These are phyloP conservation scores for Tuber brumale DNA, from an alignment of 495 filamentous ascomycete species.

Conservation along the genomic window DNA sequence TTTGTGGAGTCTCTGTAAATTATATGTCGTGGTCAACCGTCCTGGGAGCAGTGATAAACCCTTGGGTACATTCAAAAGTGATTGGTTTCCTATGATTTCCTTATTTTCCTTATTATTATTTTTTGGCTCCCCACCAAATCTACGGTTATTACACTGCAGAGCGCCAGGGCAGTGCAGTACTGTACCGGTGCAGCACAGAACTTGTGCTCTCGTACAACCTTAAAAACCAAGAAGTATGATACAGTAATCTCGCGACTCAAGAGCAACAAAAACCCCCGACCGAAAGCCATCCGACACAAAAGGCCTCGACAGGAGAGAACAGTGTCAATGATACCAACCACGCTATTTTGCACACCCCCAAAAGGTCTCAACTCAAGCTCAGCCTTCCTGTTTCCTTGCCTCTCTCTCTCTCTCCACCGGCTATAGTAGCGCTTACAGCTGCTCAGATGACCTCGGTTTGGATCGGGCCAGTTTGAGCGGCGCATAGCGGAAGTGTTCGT, in stretches of 20 bases:
- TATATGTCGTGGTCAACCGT: neutral
- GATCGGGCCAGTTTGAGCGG: neutral
- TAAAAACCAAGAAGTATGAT: neutral
- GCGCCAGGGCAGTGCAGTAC: neutral
- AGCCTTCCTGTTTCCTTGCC: neutral
- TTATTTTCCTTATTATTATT: too few species aligned
- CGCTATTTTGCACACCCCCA: neutral
- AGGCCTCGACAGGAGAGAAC: neutral
- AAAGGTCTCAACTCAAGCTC: neutral
- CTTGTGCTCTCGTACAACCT: neutral
- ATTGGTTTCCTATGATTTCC: neutral
- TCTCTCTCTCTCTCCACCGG: neutral
- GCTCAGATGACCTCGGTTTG: neutral
- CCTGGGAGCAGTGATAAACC: neutral
- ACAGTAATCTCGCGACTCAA: neutral
- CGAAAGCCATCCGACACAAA: neutral
- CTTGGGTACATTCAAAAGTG: neutral
- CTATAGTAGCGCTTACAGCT: neutral
- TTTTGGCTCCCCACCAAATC: neutral
- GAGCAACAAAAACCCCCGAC: neutral
- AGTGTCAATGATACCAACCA: constrained; percentile 3
- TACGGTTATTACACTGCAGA: neutral
- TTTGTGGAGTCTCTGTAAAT: neutral
- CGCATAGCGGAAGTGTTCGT: neutral
- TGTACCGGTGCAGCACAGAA: neutral